Base-by-base conservation (phyloP, 2,329 filamentous ascomycete genomes). In the Sphaerulina musiva region DNA sequence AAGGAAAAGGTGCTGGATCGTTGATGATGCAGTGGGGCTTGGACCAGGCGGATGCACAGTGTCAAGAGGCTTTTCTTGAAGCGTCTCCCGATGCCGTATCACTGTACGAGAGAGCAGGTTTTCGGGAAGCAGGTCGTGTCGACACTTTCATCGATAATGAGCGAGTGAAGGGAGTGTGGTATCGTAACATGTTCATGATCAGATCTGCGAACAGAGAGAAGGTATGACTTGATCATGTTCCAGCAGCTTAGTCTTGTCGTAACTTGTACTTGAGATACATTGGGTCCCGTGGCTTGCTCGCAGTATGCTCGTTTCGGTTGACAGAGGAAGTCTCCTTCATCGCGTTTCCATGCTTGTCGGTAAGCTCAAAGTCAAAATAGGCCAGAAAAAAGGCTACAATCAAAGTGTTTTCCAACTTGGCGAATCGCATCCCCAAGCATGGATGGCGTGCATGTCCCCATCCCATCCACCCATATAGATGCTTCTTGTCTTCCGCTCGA, bases 361-460 rank as follows among this genome's bases (percentile, higher is more conserved):
- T 61, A 2, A 78, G 67, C 8, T 69, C 60, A 53, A 74, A 76
- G 56, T 80, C 76, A 51, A 80, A 80, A 41, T 70, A 71, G 2
- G 77, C 73, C 12, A 78, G 51, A 53, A 80, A 79, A 45, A 75
- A 73, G 1, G 76, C 76, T 0, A 71, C 73, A 31, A 79, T 76
- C 55, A 80, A 65, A 48, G 72, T 75, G 52, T 75, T 73, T 62
- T 81, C 78, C 1, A 81, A 66, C 58, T 80, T 80, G 1, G 79
- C 78, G 63, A 81, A 79, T 51, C 70, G 60, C 66, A 67, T 66
- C 10, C 68, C 67, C 1, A 70, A 55, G 61, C 76, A 78, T 23
- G 76, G 76, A 67, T 76, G 72, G 40, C 73, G 63, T 0, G 63
- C 70, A 17, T 63, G 58, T 17, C 71, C 57, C 71, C 72, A 74